Conservation (phyloP, 306 rosid species). For the Mimosa bimucronata region DNA sequence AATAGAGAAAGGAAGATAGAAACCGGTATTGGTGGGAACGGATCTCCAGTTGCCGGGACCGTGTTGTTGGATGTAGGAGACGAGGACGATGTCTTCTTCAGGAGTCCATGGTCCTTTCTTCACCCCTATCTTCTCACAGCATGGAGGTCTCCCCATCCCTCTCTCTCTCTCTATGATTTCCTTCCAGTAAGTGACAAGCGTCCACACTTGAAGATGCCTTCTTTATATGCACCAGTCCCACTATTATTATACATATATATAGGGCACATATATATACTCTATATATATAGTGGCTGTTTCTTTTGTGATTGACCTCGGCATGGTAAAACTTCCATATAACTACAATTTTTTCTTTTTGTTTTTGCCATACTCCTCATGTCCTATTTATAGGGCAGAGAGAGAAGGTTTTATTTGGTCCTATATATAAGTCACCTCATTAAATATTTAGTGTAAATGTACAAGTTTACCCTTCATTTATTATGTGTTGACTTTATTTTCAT, state of each 20-base stretch:
- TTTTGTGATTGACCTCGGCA: too few relatives aligned
- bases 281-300: slow-evolving; percentile 2
- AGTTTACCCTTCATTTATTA: too few relatives aligned
- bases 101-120: slow-evolving; percentile 99
- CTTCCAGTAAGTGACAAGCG: slow-evolving; percentile 38
- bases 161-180: not conserved
- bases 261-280: not conserved
- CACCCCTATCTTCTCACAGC: slow-evolving; percentile 70
- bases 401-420: too few relatives aligned
- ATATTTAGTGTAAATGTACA: too few relatives aligned
- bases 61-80: slow-evolving; percentile 86
- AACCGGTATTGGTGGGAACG: slow-evolving; percentile 80
- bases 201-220: slow-evolving; percentile 47
- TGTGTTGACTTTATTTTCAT: too few relatives aligned
- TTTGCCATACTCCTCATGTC: too few relatives aligned
- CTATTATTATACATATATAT: too few relatives aligned
- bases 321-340: slow-evolving; percentile 35
- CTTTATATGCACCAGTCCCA: too few relatives aligned
- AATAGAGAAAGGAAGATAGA: not conserved
- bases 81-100: slow-evolving; percentile 89
- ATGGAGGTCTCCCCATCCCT: slow-evolving; percentile 84
- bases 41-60: slow-evolving; percentile 99
- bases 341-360: too few relatives aligned
- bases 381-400: too few relatives aligned
- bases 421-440: too few relatives aligned